These are phyloP conservation scores for Withania somnifera DNA, from an alignment of 305 asterid genomes.

Conservation along the genomic window DNA sequence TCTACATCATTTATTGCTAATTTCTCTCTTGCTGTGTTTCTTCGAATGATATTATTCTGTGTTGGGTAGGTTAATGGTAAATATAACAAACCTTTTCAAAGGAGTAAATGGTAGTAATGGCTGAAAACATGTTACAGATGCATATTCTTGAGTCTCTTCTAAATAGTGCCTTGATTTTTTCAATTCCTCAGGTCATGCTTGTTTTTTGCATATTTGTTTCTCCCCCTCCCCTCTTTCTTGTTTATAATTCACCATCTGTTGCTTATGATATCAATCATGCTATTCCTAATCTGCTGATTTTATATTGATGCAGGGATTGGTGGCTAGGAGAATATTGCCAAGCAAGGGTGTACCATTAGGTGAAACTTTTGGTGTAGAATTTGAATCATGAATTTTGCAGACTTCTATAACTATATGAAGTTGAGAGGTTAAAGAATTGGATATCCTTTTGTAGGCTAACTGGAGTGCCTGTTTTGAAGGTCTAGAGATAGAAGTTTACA, in stretches of 20 bases:
- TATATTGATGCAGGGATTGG: conserved; percentile 10
- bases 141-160: neutral
- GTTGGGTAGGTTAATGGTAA: neutral
- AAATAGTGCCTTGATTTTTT: neutral
- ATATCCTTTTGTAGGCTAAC: conserved; percentile 17
- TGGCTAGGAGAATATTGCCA: conserved; percentile 10
- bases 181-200: neutral
- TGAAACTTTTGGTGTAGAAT: too few species aligned
- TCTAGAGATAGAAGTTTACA: conserved; percentile 15
- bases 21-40: neutral
- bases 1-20: neutral
- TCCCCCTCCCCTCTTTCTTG: neutral
- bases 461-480: conserved; percentile 17
- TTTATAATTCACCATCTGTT: neutral
- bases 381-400: conserved; percentile 18
- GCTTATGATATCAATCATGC: neutral
- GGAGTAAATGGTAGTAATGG: neutral
- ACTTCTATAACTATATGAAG: too few species aligned
- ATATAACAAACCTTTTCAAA: neutral
- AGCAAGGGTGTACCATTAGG: conserved; percentile 4
- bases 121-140: neutral
- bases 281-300: neutral
- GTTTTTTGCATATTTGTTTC: neutral
- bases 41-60: neutral
- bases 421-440: conserved; percentile 11